Evolutionary conservation across 2,329 filamentous ascomycete species (phyloP), one percentile per base, ranked within the genome.

Genomic region (Madurella mycetomatis): DNA sequence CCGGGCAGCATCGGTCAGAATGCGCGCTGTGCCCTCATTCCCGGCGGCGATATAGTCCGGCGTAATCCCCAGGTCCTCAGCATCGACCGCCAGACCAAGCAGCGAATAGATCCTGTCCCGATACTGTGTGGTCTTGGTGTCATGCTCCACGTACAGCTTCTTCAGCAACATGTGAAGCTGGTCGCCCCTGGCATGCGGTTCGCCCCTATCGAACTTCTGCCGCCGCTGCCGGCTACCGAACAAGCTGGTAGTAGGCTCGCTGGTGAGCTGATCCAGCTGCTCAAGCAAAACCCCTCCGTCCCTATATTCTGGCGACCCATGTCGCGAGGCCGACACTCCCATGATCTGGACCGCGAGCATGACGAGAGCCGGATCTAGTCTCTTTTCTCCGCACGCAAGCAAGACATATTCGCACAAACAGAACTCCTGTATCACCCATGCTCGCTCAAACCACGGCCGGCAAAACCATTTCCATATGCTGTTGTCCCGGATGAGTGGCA

Each of bases 371-470:
- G 31, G 31, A 34, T 34, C 31, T 7, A 34, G 7, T 12, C 31
- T 7, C 7, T 7, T 12, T 7, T 34, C 7, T 7, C 31, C 31
- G 31, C 31, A 34, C 7, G 12, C 31, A 12, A 53, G 43, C 16
- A 44, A 16, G 44, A 44, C 48, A 37, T 53, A 44, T 8, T 19
- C 16, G 18, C 51, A 53, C 16, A 53, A 30, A 25, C 44, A 42
- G 16, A 53, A 53, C 30, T 53, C 45, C 45, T 53, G 51, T 15
- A 53, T 32, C 13, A 47, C 32, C 51, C 51, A 53, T 19, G 42
- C 17, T 4, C 51, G 44, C 39, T 16, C 25, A 44, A 53, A 53
- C 37, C 40, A 53, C 15, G 37, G 8, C 17, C 51, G 16, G 11
- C 13, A 0, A 8, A 25, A 13, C 51, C 51, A 53, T 7, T 9